phyloP scores from a whole-genome alignment of 2,329 filamentous ascomycete species.

The Myriosclerotinia duriaeana region DNA sequence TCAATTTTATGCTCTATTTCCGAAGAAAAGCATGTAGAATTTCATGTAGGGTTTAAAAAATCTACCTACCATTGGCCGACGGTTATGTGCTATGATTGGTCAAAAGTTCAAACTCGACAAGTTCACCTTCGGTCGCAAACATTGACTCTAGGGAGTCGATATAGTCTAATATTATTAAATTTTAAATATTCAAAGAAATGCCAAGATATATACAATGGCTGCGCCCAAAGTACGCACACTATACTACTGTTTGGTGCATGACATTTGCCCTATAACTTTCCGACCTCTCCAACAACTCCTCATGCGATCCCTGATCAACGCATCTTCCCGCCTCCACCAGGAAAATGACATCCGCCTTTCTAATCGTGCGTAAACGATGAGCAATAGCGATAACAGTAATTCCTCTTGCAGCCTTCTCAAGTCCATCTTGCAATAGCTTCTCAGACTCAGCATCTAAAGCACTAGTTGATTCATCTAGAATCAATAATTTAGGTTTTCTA shows the following conservation, averaged over 20 bases:
- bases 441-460: constrained; percentile 73
- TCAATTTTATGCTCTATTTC: too few relatives aligned
- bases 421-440: constrained; percentile 61
- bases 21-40: too few relatives aligned
- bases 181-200: background rate
- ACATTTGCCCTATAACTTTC: constrained; percentile 52
- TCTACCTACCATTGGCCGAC: background rate
- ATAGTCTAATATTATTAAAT: constrained; percentile 4
- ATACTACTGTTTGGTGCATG: constrained; percentile 32
- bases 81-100: background rate
- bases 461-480: constrained; percentile 80
- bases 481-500: constrained; percentile 67
- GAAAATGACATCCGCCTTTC: constrained; percentile 58
- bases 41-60: too few relatives aligned
- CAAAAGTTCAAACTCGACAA: background rate
- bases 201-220: constrained; percentile 29
- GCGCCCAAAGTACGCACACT: constrained; percentile 56
- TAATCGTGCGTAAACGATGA: constrained; percentile 57
- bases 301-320: constrained; percentile 53
- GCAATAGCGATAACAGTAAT: constrained; percentile 60
- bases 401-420: constrained; percentile 55
- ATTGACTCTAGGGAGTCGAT: background rate
- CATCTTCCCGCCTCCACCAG: constrained; percentile 55
- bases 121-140: background rate
- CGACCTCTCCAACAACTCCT: constrained; percentile 52